Percentiles rank a stretch among this genome's conserved stretches.
These are phyloP conservation scores for Serendipita sp. DNA, from an alignment of 768 basidiomycete species.

Conservation along the genomic window DNA sequence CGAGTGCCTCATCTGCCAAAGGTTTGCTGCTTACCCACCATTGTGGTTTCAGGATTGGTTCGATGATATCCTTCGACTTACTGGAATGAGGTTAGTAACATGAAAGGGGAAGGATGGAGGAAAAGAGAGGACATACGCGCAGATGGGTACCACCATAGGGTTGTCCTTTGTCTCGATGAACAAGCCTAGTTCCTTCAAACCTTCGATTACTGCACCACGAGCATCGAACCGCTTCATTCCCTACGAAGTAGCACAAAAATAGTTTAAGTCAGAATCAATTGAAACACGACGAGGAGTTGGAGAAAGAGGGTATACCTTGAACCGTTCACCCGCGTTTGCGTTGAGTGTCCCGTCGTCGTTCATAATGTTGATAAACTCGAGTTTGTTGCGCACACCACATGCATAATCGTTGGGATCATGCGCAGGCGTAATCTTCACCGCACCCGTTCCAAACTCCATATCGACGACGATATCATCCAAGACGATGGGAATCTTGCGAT, in stretches of 20 bases:
- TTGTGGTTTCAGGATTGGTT: constrained; percentile 89
- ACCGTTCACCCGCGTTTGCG: constrained; percentile 65
- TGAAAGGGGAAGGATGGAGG: neutral
- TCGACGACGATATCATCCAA: constrained; percentile 73
- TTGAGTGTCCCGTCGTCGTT: constrained; percentile 97
- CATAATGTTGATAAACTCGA: constrained; percentile 86
- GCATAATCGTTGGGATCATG: constrained; percentile 97
- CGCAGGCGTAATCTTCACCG: constrained; percentile 97
- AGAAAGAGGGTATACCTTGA: constrained; percentile 33
- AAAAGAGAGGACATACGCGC: constrained; percentile 37
- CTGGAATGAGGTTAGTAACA: constrained; percentile 28
- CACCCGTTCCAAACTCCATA: constrained; percentile 93
- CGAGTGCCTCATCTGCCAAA: constrained; percentile 77
- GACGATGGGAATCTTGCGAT: constrained; percentile 76
- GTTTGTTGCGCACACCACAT: constrained; percentile 70
- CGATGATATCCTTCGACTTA: constrained; percentile 94
- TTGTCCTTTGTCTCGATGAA: constrained; percentile 91
- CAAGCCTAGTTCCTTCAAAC: constrained; percentile 66
- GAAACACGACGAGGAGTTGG: neutral
- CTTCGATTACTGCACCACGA: constrained; percentile 66
- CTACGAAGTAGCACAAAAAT: constrained; percentile 21
- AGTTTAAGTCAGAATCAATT: neutral
- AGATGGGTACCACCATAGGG: constrained; percentile 92
- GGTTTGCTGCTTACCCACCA: constrained; percentile 98
- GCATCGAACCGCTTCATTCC: constrained; percentile 99